Evolutionary conservation across 78 protist species (phyloP), one percentile per base, ranked within the genome.

Genomic region (Pigoraptor vietnamica): DNA sequence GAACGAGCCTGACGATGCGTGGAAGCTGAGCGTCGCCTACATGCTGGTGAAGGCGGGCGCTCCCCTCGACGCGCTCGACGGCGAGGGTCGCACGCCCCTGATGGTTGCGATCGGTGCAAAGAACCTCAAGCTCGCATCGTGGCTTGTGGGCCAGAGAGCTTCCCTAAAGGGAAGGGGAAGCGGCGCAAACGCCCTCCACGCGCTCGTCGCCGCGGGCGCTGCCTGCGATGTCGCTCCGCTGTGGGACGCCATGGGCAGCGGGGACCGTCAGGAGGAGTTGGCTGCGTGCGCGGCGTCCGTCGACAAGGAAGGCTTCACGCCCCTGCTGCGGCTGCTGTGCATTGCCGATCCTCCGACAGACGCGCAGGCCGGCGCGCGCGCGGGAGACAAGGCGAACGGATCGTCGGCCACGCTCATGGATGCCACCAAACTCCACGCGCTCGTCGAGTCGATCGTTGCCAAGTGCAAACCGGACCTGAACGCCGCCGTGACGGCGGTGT

Each of bases 21-120:
- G 39, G 79, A 39, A 37, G 1, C 86, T 23, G 6, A 39, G n/a
- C 24, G 1, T 32, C 38, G 84, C 84, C 14, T 25, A 14, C 35
- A 25, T 25, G 84, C 87, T 90, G 34, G 33, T 90, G 34, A 33
- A 39, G 34, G 34, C 6, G 37, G 91, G 91, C 55, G 91, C 91
- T 14, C 24, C 38, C 55, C 23, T 48, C n/a, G 23, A 39, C 35
- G 37, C 34, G 10, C 23, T 21, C 48, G 32, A 86, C 89, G 29
- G 39, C 34, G 29, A 9, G 29, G 55, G 48, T 2, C 29, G 2
- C 33, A 86, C 89, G 55, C 89, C 89, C 34, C 32, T 86, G 48
- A 35, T 37, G 29, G 9, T 6, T 37, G 89, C 89, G 33, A 23
- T 86, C 6, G 9, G 0, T 35, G 23, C 21, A 0, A 48, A 48